Evolutionary conservation across 2,329 filamentous ascomycete species (phyloP).

Genomic region (Triangularia verruculosa): DNA sequence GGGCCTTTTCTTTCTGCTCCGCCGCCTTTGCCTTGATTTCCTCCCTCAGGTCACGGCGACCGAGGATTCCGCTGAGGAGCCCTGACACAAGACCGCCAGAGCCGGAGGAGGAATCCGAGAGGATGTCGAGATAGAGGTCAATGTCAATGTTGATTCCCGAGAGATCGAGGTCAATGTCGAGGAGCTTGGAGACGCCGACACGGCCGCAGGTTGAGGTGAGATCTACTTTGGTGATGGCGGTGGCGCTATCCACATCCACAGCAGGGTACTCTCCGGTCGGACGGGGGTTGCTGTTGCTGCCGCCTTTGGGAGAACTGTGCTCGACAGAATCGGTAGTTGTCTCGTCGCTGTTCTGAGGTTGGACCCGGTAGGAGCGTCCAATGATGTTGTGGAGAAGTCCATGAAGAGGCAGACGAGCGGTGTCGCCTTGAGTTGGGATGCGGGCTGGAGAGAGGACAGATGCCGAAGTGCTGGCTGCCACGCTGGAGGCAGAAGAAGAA

Average conservation of each 20-base stretch:
- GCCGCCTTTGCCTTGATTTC: neutral
- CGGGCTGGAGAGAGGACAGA: neutral
- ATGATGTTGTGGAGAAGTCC: neutral
- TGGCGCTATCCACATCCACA: neutral
- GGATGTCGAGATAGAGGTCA: conserved; percentile 11
- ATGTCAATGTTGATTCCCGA: conserved; percentile 15
- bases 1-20: neutral
- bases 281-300: neutral
- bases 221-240: neutral
- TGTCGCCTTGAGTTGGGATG: neutral
- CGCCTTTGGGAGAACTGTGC: neutral
- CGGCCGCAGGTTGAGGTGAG: neutral
- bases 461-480: neutral
- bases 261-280: neutral
- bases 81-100: neutral
- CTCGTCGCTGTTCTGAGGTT: neutral
- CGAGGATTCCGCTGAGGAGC: conserved; percentile 5
- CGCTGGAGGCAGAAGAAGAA: neutral
- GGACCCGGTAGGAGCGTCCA: neutral
- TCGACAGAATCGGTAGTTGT: neutral
- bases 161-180: conserved; percentile 13
- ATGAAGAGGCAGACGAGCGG: neutral
- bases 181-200: neutral
- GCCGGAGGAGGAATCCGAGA: neutral
- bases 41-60: neutral